A percentile compares a stretch with the other conserved stretches of the same genome.
phyloP scores from a whole-genome alignment of 2,329 filamentous ascomycete genomes.

The Fusarium pininemorale region DNA sequence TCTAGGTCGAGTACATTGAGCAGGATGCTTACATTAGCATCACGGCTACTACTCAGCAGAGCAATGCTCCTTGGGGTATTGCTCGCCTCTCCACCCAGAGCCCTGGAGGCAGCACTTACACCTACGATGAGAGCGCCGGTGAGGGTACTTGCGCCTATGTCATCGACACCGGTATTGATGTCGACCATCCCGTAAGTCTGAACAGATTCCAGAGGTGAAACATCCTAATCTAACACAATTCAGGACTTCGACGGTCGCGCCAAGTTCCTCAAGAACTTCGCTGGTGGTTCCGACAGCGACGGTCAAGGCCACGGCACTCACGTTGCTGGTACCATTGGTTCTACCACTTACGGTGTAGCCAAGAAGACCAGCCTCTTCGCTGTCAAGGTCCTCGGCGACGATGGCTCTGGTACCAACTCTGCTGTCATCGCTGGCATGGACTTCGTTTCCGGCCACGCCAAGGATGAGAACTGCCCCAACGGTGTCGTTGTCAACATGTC shows the following conservation, averaged over 20 bases:
- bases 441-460: constrained; percentile 51
- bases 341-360: constrained; percentile 50
- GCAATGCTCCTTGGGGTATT: constrained; percentile 52
- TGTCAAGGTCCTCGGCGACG: constrained; percentile 56
- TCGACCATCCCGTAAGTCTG: constrained; percentile 49
- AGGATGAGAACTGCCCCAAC: constrained; percentile 51
- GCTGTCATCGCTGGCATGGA: constrained; percentile 58
- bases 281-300: constrained; percentile 37
- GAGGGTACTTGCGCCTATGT: constrained; percentile 56
- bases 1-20: constrained; percentile 52
- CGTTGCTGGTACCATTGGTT: constrained; percentile 48
- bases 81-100: constrained; percentile 49
- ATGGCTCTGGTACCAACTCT: constrained; percentile 47
- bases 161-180: constrained; percentile 57
- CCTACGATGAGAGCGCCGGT: constrained; percentile 53
- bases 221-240: neutral
- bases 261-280: constrained; percentile 45
- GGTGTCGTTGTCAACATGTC: constrained; percentile 66
- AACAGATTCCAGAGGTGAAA: neutral
- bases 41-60: constrained; percentile 44
- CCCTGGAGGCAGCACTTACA: constrained; percentile 46
- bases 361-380: constrained; percentile 55
- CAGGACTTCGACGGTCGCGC: constrained; percentile 49
- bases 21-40: constrained; percentile 49
- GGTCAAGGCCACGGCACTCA: constrained; percentile 55